Base-by-base conservation (phyloP, 106 monocot genomes). In the Apostasia ramifera region DNA sequence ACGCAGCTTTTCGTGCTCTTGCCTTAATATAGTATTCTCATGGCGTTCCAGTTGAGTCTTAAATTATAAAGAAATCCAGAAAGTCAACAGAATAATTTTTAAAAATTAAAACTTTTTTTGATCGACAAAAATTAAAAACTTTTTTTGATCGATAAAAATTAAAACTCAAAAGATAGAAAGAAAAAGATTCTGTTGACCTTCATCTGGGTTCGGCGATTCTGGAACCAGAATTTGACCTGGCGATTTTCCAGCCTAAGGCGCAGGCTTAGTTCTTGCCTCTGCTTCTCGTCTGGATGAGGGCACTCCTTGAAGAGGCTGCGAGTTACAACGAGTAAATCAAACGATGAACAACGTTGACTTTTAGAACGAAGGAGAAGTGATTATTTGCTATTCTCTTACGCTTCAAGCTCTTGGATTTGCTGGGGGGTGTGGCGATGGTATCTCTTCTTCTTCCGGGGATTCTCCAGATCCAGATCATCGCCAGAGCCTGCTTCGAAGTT, bases 371-470 rank as follows among this genome's bases (percentile, higher is more conserved):
- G 26, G 26, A 26, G 26, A 26, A 26, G 26, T 26, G 26, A 26
- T 26, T 26, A 26, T 26, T 26, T 26, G 26, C 26, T 26, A 26
- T 26, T 26, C 26, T 26, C 26, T 26, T 26, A 26, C 26, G 26
- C 26, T 26, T 26, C 26, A 26, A 26, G 26, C 26, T 26, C 26
- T 26, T 26, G 92, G 78, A 97, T 97, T 59, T 97, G 95, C 58
- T 81, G 83, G 52, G 95, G 91, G 26, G 91, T 92, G 77, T 97
- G 95, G 49, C 95, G 91, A 63, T 89, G 88, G 69, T 89, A 97
- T 11, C 86, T 63, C 81, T 92, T 91, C 86, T 81, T 97, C 65
- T 72, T 78, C 64, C 81, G 76, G 13, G 92, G 81, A 51, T 89
- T 78, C 11, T 79, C 77, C 5, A 49, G 80, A 6, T 89, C 88